phyloP scores from a whole-genome alignment of 768 basidiomycete genomes.

The Tricholoma terreum region DNA sequence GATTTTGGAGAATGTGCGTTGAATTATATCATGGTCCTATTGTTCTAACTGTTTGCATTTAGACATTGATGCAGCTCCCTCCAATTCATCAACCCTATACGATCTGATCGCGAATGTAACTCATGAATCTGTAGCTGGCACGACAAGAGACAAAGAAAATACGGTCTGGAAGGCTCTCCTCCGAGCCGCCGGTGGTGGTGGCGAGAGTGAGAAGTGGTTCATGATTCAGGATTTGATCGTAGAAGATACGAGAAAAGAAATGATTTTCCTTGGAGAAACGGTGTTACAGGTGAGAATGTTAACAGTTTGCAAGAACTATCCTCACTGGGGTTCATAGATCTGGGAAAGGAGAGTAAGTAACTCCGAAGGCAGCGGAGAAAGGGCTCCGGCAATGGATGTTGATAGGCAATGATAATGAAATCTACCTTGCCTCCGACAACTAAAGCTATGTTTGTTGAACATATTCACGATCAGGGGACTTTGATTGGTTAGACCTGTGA shows the following conservation, averaged over 20 bases:
- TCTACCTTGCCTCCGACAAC: neutral
- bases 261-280: constrained; percentile 98
- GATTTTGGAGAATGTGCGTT: constrained; percentile 89
- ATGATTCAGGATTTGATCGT: constrained; percentile 96
- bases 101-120: constrained; percentile 96
- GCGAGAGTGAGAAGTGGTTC: constrained; percentile 91
- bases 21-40: constrained; percentile 19
- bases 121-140: constrained; percentile 94
- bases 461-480: neutral
- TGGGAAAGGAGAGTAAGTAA: constrained; percentile 54
- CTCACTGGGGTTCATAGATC: constrained; percentile 39
- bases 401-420: constrained; percentile 22
- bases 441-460: neutral
- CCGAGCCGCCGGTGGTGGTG: constrained; percentile 69
- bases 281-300: constrained; percentile 74
- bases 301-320: constrained; percentile 6
- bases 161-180: constrained; percentile 94
- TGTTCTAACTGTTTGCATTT: constrained; percentile 20
- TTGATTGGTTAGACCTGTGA: neutral
- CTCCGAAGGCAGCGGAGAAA: constrained; percentile 21
- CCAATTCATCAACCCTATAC: constrained; percentile 68
- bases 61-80: constrained; percentile 77
- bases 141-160: constrained; percentile 86
- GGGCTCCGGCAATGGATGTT: constrained; percentile 26
- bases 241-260: constrained; percentile 92